A percentile compares a stretch with the other conserved stretches of the same genome.
phyloP scores from a whole-genome alignment of 345 rosid species.

The Erucastrum elatum region DNA sequence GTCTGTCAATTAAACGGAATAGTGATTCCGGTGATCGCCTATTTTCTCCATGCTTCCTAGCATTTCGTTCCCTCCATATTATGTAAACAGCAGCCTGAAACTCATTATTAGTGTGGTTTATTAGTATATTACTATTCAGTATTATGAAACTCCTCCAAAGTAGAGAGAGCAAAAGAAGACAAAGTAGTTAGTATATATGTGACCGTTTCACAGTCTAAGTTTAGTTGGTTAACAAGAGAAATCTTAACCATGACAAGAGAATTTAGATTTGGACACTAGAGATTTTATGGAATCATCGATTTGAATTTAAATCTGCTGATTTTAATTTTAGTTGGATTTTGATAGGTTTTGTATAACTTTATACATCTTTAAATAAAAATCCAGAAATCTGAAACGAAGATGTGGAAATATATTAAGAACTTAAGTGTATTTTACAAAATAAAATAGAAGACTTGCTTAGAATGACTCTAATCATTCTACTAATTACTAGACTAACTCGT shows the following conservation, averaged over 20 bases:
- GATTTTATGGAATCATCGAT: background rate
- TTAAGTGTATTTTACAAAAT: background rate
- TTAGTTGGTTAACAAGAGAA: background rate
- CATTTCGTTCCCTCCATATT: too few relatives aligned
- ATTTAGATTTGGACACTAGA: background rate
- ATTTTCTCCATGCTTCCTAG: too few relatives aligned
- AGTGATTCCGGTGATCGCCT: too few relatives aligned
- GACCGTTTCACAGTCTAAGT: background rate
- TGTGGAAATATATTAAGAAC: background rate
- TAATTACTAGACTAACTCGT: too few relatives aligned
- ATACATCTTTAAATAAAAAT: background rate
- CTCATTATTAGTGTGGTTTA: too few relatives aligned
- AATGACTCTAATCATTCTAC: too few relatives aligned
- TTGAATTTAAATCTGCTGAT: background rate
- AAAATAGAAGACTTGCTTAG: too few relatives aligned
- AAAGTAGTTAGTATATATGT: background rate
- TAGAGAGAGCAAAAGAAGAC: background rate
- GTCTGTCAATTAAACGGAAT: too few relatives aligned
- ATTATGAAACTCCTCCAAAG: background rate
- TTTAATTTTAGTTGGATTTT: background rate
- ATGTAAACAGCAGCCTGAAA: too few relatives aligned
- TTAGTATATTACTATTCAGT: too few relatives aligned
- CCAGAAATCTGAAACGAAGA: background rate
- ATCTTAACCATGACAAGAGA: background rate
- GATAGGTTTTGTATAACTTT: background rate